phyloP scores from a whole-genome alignment of 2,329 filamentous ascomycete species.

The Penicillium sclerotiorum region DNA sequence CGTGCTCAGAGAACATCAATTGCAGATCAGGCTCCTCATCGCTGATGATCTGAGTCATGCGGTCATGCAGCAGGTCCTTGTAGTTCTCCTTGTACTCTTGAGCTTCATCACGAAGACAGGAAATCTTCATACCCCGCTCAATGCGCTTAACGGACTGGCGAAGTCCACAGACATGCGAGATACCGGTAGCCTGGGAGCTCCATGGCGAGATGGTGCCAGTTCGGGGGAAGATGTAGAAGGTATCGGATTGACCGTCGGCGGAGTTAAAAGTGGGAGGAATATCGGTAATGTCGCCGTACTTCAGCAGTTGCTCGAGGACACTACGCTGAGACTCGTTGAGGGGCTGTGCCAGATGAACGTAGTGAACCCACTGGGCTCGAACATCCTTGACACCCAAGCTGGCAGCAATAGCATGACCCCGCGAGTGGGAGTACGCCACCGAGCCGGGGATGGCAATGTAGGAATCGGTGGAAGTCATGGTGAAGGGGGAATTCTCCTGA shows the following conservation, averaged over 20 bases:
- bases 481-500: conserved; percentile 21
- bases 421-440: conserved; percentile 50
- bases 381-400: conserved; percentile 48
- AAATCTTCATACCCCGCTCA: conserved; percentile 81
- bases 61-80: conserved; percentile 74
- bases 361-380: conserved; percentile 60
- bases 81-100: conserved; percentile 60
- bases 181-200: conserved; percentile 95
- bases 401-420: conserved; percentile 45
- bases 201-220: conserved; percentile 87
- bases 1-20: conserved; percentile 75
- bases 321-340: conserved; percentile 52
- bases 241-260: conserved; percentile 55
- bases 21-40: conserved; percentile 68
- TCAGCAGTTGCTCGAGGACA: conserved; percentile 61
- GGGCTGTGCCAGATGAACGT: conserved; percentile 61
- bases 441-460: conserved; percentile 44
- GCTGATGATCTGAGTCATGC: conserved; percentile 89
- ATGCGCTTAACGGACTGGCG: conserved; percentile 72
- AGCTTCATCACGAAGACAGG: conserved; percentile 61
- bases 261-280: conserved; percentile 46
- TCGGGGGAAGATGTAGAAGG: conserved; percentile 76
- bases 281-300: conserved; percentile 61
- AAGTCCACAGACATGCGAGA: conserved; percentile 87
- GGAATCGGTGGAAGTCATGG: conserved; percentile 38